Conservation (phyloP, 306 rosid species). For the Casuarina equisetifolia region DNA sequence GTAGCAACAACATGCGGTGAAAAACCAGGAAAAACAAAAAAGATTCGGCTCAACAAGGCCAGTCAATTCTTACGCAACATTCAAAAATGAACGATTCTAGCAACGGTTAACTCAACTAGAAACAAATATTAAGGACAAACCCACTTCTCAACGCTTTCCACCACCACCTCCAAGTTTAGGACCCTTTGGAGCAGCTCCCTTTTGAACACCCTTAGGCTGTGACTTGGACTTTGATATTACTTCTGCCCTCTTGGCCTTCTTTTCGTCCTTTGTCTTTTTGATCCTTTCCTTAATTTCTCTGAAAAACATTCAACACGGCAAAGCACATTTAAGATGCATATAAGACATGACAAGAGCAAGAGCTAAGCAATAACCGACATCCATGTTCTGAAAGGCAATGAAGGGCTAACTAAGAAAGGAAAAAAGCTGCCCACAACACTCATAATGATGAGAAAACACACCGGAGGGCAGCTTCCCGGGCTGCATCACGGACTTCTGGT, state of each 20-base stretch:
- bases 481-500: conserved; percentile 78
- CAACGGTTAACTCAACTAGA: conserved; percentile 18
- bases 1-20: conserved; percentile 25
- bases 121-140: conserved; percentile 17
- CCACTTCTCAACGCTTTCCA: conserved; percentile 62
- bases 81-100: conserved; percentile 23
- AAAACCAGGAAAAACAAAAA: conserved; percentile 1
- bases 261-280: conserved; percentile 86
- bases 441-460: conserved; percentile 4
- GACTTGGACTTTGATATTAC: conserved; percentile 59
- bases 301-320: conserved; percentile 10
- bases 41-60: conserved; percentile 3
- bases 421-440: neutral
- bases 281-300: conserved; percentile 89
- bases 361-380: neutral
- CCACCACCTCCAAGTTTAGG: conserved; percentile 92
- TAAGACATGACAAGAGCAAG: no score
- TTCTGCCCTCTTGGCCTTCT: conserved; percentile 89
- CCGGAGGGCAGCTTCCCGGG: conserved; percentile 84
- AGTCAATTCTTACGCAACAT: conserved; percentile 30
- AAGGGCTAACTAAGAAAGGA: neutral
- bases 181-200: conserved; percentile 72
- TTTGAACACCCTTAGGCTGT: conserved; percentile 50
- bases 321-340: neutral
- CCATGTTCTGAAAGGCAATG: no score